Percentiles rank a stretch among this genome's conserved stretches.
Evolutionary conservation across 768 basidiomycete genomes (phyloP).

Genomic region (Hygrocybe punicea): DNA sequence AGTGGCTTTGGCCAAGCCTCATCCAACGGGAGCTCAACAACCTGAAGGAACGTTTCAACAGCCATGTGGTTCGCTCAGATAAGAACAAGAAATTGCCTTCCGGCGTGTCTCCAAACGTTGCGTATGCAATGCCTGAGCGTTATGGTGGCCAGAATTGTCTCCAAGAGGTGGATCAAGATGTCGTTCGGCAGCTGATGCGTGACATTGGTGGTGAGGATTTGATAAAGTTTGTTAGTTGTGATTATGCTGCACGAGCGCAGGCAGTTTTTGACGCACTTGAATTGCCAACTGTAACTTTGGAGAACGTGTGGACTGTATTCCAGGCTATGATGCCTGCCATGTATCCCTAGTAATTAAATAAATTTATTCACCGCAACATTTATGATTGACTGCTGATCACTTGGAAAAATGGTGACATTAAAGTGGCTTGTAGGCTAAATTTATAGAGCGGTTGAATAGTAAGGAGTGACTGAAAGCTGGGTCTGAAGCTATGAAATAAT

Average conservation of each 20-base stretch:
- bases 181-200: slow-evolving; percentile 20
- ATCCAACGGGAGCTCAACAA: slow-evolving; percentile 25
- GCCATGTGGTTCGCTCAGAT: slow-evolving; percentile 15
- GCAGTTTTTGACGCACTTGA: slow-evolving; percentile 11
- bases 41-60: slow-evolving; percentile 17
- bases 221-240: slow-evolving; percentile 18
- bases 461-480: too few relatives aligned
- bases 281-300: slow-evolving; percentile 11
- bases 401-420: too few relatives aligned
- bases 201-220: slow-evolving; percentile 21
- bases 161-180: slow-evolving; percentile 16
- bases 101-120: slow-evolving; percentile 22
- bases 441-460: too few relatives aligned
- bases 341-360: slow-evolving; percentile 2
- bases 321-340: slow-evolving; percentile 18
- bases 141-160: slow-evolving; percentile 20
- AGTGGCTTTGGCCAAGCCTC: slow-evolving; percentile 31
- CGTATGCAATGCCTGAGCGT: slow-evolving; percentile 12
- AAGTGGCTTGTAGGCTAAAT: too few relatives aligned
- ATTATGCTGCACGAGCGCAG: slow-evolving; percentile 16
- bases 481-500: too few relatives aligned
- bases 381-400: too few relatives aligned
- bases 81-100: slow-evolving; percentile 19
- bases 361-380: background rate
- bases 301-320: slow-evolving; percentile 22